Percentiles rank a stretch among this genome's conserved stretches.
These are phyloP conservation scores for Acer negundo DNA, from an alignment of 345 rosid genomes.

Conservation along the genomic window DNA sequence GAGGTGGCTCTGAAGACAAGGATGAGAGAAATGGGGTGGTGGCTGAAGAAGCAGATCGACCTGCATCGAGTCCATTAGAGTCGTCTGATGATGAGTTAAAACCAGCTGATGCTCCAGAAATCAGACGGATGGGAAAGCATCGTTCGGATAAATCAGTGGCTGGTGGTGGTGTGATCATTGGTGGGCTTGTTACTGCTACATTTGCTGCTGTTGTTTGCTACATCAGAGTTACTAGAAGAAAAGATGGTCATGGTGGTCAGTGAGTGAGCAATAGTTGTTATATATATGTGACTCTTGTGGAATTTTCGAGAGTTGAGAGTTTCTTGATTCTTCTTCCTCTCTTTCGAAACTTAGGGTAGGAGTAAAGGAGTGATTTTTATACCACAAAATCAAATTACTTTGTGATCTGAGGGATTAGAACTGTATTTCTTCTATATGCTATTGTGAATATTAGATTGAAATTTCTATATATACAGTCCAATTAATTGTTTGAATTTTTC, in stretches of 20 bases:
- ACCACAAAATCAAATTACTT: neutral
- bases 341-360: neutral
- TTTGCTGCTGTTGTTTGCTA: constrained; percentile 66
- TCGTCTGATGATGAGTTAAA: constrained; percentile 5
- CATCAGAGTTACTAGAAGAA: constrained; percentile 62
- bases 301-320: neutral
- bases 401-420: neutral
- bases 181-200: constrained; percentile 60
- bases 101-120: constrained; percentile 46
- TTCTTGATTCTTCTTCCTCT: neutral
- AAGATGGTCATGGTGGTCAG: constrained; percentile 14
- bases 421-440: neutral
- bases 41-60: constrained; percentile 26
- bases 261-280: constrained; percentile 19
- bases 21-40: constrained; percentile 6
- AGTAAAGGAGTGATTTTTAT: constrained; percentile 10
- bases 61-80: constrained; percentile 15
- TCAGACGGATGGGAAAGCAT: constrained; percentile 47
- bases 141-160: constrained; percentile 47
- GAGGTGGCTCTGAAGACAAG: constrained; percentile 12
- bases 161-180: constrained; percentile 68
- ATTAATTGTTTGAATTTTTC: neutral
- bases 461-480: neutral
- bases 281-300: neutral
- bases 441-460: constrained; percentile 12